Evolutionary conservation across 2,329 filamentous ascomycete genomes (phyloP), one percentile per base, ranked within the genome.

Genomic region (Moelleriella libera): DNA sequence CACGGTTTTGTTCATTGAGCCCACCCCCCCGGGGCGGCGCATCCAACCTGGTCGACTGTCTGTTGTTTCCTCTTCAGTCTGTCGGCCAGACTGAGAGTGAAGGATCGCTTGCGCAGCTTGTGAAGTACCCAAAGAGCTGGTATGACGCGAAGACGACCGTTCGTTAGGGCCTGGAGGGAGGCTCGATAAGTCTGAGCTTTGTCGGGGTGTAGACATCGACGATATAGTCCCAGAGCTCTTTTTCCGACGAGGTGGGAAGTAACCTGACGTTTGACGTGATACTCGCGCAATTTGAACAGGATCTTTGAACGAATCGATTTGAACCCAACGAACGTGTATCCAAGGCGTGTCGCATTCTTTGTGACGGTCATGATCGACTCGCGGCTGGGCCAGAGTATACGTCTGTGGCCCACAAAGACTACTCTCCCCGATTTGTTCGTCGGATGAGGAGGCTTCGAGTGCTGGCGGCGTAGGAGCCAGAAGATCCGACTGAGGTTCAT

Each of bases 291-390:
- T 92, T 62, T 96, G 86, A 29, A 92, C 81, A 1, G 87, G 82
- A 29, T 80, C 73, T 12, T 67, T 63, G 45, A 72, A 68, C 28
- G 81, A 83, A 52, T 90, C 85, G 30, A 96, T 74, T 31, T 83
- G 71, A 1, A 95, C 86, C 88, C 88, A 96, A 43, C 86, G 82
- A 49, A 95, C 87, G 64, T 96, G 88, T 50, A 78, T 83, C 86
- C 88, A 95, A 5, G 80, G 78, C 44, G 68, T 73, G 45, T 85
- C 83, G n/a, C 82, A 76, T 34, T 68, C 63, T 45, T 63, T 60
- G 5, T 48, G 48, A 8, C 52, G 52, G 10, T 58, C 34, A 21
- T 21, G 21, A 21, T 21, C 21, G 21, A 21, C 21, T 21, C 21
- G 21, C 21, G 21, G 21, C 21, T 21, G 21, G 21, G 21, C 21